Evolutionary conservation across 2,329 filamentous ascomycete genomes (phyloP), one percentile per base, ranked within the genome.

Genomic region (Diaporthe capsici): DNA sequence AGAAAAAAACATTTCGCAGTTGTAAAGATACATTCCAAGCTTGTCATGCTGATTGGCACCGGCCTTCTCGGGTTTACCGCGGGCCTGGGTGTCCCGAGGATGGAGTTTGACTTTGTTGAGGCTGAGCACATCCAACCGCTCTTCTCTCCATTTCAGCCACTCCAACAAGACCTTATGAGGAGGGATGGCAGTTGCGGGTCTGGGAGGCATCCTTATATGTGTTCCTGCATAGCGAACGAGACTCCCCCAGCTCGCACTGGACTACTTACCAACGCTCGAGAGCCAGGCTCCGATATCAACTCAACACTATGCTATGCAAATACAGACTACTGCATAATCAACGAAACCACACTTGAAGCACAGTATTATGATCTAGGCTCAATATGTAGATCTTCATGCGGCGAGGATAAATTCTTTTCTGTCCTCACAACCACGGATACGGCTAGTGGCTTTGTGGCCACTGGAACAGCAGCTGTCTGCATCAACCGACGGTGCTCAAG

Each of bases 231-330:
- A 12, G 15, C 20, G 34, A n/a, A 53, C 28, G 7, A 68, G 9
- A 28, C 31, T 55, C 13, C 17, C 15, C 7, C 10, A 4, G 3
- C 7, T 25, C 51, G 13, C 34, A 20, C 15, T 28, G 10, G 22
- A 55, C 4, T 25, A 25, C 22, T 61, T 6, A 61, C 57, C 22
- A 57, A 34, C 28, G 25, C 25, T 57, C 37, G 34, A n/a, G 57
- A 42, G 12, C 6, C 12, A 70, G 49, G 65, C 34, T 70, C 49
- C 28, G 49, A 70, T 28, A n/a, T 55, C 49, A 70, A 70, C 49
- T 55, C 49, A 7, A 70, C 49, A 37, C 2, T 2, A 0, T 70
- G 65, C 22, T 70, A 49, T 55, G 3, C 12, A 39, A 70, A 70
- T 37, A 42, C 65, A 28, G 8, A 20, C 2, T 70, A 55, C 28